Evolutionary conservation across 768 basidiomycete species (phyloP), one percentile per base, ranked within the genome.

Genomic region (Mycena polygramma): DNA sequence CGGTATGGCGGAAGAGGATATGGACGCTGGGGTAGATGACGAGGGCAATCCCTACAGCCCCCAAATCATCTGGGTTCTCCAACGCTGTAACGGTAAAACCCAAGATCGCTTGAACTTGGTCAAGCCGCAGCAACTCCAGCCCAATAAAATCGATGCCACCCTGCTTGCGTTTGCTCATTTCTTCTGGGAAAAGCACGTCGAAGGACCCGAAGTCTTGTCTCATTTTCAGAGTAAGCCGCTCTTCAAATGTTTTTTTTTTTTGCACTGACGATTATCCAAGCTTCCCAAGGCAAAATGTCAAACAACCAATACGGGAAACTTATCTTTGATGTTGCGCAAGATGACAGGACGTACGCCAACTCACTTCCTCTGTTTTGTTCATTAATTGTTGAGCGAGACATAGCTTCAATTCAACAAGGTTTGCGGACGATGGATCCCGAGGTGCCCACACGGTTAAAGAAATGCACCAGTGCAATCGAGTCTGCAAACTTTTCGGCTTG

Each of bases 111-210:
- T 30, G 17, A 54, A 54, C 20, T 15, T 54, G 7, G 3, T 54
- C 30, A 17, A 30, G 30, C 53, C 53, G 35, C 53, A 36, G 7
- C 7, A 11, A 19, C 30, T 8, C 20, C 17, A 17, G 7, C 53
- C 53, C 2, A 54, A 54, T 30, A 54, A 54, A 54, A 54, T 54
- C 53, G 53, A 54, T 20, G 53, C 17, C 19, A 54, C 53, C 35
- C 20, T 54, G 19, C 30, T 54, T 54, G 53, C 53, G 20, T 20
- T 54, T 7, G 36, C 53, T 4, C 53, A 54, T 20, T 54, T 54
- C 17, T 54, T 54, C 36, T 54, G 53, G 53, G 30, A 36, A 10
- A 17, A 15, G 15, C 30, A 35, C 2, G 11, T 19, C 6, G 22
- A 35, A 15, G 22, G 26, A 24, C 49, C 10, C 17, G 53, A 30